Base-by-base conservation (phyloP, 2,329 filamentous ascomycete species). In the Ceratocystis alfenasii region DNA sequence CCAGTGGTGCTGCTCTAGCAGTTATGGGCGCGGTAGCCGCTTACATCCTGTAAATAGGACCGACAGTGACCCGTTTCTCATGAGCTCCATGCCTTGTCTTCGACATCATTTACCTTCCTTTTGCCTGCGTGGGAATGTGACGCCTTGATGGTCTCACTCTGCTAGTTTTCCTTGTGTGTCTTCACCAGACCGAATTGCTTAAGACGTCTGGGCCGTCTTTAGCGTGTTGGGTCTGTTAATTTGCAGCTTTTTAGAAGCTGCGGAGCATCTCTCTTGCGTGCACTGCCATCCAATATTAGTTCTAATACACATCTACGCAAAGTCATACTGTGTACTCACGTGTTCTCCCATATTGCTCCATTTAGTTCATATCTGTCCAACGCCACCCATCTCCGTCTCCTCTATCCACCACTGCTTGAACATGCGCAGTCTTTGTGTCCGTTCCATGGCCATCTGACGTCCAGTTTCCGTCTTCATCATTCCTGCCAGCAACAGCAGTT, bases 401-500 rank as follows among this genome's bases (percentile, higher is more conserved):
- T 82, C 79, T 62, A 71, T 71, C 82, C 82, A 87, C 84, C 83
- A 86, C 67, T 76, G 74, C 72, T 79, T 78, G 72, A 86, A 83
- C 62, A 74, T 70, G 66, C 72, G 71, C 70, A 87, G 72, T 69
- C 82, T 77, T 70, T 78, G 75, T 0, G 81, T 83, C 71, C 83
- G 76, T 71, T 80, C 79, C 68, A 70, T 75, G 0, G 83, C 83
- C 74, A 86, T 72, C 70, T 74, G 73, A 69, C 76, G 76, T 4
- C 84, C 84, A 25, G 79, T 76, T 0, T 75, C 77, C 64, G 84
- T 86, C 78, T 87, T 87, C 82, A 86, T 86, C 81, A 84, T 81
- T 15, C 75, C 76, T 70, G 80, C 83, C 25, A 95, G 73, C 71
- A 77, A 79, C 69, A 89, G 75, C 68, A 95, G 76, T 78, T 94